Evolutionary conservation across 257 asterid species (phyloP).

Genomic region (Lavandula angustifolia): DNA sequence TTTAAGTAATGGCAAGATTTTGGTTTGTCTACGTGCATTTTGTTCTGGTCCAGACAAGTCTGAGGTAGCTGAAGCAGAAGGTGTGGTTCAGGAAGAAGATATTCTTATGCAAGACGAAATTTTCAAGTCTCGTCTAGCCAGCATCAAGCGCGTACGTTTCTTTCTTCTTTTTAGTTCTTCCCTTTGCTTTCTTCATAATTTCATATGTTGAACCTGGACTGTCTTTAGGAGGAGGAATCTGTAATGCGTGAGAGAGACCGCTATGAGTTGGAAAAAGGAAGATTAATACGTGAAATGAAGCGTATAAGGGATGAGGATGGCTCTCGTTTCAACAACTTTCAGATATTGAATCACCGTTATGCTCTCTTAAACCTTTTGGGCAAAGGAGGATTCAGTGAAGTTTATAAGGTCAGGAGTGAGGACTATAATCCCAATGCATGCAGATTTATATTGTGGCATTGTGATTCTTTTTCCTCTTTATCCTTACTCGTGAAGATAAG

Average conservation of each 20-base stretch:
- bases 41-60: conserved; percentile 63
- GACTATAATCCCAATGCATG: neutral
- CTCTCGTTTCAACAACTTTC: conserved; percentile 93
- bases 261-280: conserved; percentile 90
- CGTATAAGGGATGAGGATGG: conserved; percentile 98
- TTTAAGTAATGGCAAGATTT: conserved; percentile 4
- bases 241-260: conserved; percentile 95
- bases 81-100: conserved; percentile 76
- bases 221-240: conserved; percentile 86
- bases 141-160: conserved; percentile 84
- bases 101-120: conserved; percentile 85
- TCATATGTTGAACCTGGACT: conserved; percentile 33
- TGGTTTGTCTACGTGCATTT: conserved; percentile 20
- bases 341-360: conserved; percentile 89
- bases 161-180: conserved; percentile 22
- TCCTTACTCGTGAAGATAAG: neutral
- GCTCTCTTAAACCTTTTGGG: conserved; percentile 98
- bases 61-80: conserved; percentile 70
- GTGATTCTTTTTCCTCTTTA: conserved; percentile 17
- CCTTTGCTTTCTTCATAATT: neutral
- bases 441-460: neutral
- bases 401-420: conserved; percentile 69
- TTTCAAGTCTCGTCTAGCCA: conserved; percentile 82
- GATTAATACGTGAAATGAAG: conserved; percentile 96
- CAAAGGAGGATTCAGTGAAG: conserved; percentile 98